Base-by-base conservation (phyloP, 2,329 filamentous ascomycete genomes). In the Macrophomina tecta region DNA sequence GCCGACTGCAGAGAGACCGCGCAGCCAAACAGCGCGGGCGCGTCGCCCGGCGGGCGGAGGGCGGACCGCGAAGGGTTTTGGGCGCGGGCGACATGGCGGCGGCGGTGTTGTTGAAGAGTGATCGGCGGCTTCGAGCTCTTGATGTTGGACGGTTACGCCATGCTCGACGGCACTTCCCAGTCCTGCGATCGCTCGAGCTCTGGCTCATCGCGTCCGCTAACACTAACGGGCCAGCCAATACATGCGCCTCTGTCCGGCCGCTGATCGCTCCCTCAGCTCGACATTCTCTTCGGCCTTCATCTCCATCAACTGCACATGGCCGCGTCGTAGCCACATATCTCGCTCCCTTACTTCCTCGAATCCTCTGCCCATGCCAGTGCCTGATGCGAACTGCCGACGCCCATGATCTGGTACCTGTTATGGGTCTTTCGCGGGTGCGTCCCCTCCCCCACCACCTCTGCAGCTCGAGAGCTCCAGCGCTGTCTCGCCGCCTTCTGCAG, bases 391-490 rank as follows among this genome's bases (percentile, higher is more conserved):
- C 18, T 42, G 45, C 67, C 70, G 58, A 67, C 70, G 71, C 71
- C 74, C 73, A 84, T 92, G 90, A 90, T 92, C 80, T 92, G 90
- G 90, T 92, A 91, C 82, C 80, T 93, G 62, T 82, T 93, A 71
- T 93, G 91, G 81, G 90, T 90, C 75, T 83, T 93, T 72, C 86
- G 91, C 85, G 90, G 91, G 90, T 91, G 80, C 78, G 89, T 85
- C 48, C 12, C 34, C 48, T 46, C 32, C 18, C 11, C 48, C 49
- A n/a, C 28, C 56, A 32, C 49, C 38, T 5, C 52, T 18, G 28
- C 36, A 28, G 51, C 52, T 18, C 56, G 38, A 46, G 52, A 46
- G 64, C 32, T 14, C 7, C 42, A 16, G 62, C 46, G 64, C 48
- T 64, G 42, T 30, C 64, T 42, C 28, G 12, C 36, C 5, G 4